phyloP scores from a whole-genome alignment of 176 grass and related monocot species.

The Olyra latifolia region DNA sequence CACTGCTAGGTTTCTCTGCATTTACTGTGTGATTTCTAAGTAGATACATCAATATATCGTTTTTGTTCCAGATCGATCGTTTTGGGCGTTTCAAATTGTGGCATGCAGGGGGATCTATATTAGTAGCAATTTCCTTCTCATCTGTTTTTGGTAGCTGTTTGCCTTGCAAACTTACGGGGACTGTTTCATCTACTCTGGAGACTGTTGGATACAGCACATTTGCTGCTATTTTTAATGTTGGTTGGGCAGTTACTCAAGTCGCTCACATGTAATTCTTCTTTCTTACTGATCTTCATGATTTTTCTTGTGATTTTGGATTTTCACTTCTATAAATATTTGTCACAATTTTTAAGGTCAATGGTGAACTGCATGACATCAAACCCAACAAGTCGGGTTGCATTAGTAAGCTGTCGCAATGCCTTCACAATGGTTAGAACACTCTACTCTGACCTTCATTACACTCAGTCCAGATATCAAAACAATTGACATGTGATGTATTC shows the following conservation, averaged over 20 bases:
- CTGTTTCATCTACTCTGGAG: constrained; percentile 59
- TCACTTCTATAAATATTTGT: constrained; percentile 25
- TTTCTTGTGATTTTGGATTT: constrained; percentile 30
- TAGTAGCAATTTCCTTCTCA: constrained; percentile 95
- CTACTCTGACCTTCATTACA: constrained; percentile 27
- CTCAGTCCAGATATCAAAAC: neutral
- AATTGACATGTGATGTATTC: constrained; percentile 28
- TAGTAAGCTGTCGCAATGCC: constrained; percentile 97
- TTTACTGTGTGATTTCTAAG: constrained; percentile 6
- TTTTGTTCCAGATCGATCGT: constrained; percentile 78
- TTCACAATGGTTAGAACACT: constrained; percentile 85
- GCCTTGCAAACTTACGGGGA: constrained; percentile 77
- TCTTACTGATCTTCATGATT: constrained; percentile 25
- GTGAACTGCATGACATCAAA: constrained; percentile 98
- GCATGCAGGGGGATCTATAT: constrained; percentile 93
- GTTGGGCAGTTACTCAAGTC: constrained; percentile 98
- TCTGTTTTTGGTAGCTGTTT: constrained; percentile 92
- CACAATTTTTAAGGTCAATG: constrained; percentile 78
- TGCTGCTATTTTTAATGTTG: constrained; percentile 94
- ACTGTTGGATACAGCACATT: constrained; percentile 95
- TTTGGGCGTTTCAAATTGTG: constrained; percentile 97
- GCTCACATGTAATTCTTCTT: constrained; percentile 78
- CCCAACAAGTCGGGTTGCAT: constrained; percentile 86
- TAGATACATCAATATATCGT: constrained; percentile 17
- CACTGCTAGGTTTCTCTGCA: neutral